A percentile compares a stretch with the other conserved stretches of the same genome.
These are phyloP conservation scores for Bipolaris victoriae DNA, from an alignment of 2,329 filamentous ascomycete species.

Conservation along the genomic window DNA sequence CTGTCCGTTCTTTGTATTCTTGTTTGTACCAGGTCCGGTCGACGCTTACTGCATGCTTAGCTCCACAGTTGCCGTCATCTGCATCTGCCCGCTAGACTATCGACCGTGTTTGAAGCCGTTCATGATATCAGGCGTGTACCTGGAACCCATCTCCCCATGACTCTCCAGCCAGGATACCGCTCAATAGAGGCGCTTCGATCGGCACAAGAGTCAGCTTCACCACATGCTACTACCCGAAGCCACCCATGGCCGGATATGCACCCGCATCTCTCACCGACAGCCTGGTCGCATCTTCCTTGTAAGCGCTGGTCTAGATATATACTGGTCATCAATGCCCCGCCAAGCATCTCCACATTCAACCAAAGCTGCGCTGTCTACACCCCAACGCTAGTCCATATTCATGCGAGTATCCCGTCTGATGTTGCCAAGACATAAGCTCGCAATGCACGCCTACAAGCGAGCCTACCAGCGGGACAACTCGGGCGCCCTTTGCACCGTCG, in stretches of 20 bases:
- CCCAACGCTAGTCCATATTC: constrained; percentile 16
- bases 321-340: constrained; percentile 10
- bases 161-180: not conserved
- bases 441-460: constrained; percentile 17
- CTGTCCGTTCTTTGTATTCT: not conserved
- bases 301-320: constrained; percentile 15
- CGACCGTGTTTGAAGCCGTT: not conserved
- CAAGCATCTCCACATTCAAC: constrained; percentile 17
- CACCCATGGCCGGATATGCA: constrained; percentile 1
- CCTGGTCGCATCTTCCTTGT: constrained; percentile 3
- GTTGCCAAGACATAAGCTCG: constrained; percentile 16
- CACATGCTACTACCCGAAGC: not conserved
- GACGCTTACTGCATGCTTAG: not conserved
- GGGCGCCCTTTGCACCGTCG: constrained; percentile 12
- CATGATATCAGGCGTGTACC: constrained; percentile 6
- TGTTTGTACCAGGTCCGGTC: constrained; percentile 6
- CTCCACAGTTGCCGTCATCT: constrained; percentile 11
- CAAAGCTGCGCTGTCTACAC: constrained; percentile 8
- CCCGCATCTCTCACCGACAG: constrained; percentile 4
- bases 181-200: constrained; percentile 1
- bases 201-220: constrained; percentile 6
- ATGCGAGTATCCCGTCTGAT: constrained; percentile 14
- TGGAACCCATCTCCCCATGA: not conserved
- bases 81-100: not conserved
- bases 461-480: constrained; percentile 20